Percentiles rank a stretch among this genome's conserved stretches.
These are phyloP conservation scores for Verticillium isaacii DNA, from an alignment of 2,329 filamentous ascomycete species.

Conservation along the genomic window DNA sequence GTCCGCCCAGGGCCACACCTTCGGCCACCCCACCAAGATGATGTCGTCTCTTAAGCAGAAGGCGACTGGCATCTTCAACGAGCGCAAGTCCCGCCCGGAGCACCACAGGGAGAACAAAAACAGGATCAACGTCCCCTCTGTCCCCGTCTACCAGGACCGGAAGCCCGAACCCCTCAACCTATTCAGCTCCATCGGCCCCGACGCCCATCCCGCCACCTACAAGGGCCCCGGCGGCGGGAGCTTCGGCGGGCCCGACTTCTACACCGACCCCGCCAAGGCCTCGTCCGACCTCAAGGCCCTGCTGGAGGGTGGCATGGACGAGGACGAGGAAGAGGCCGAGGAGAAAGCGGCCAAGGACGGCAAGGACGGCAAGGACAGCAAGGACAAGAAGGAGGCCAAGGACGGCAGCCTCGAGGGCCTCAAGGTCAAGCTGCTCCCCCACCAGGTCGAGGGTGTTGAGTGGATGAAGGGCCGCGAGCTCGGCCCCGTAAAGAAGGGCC, in stretches of 20 bases:
- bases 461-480: conserved; percentile 96
- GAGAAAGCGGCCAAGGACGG: conserved; percentile 20
- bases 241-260: conserved; percentile 46
- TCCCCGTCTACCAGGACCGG: conserved; percentile 41
- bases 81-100: conserved; percentile 50
- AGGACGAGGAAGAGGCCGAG: conserved; percentile 56
- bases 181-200: conserved; percentile 38
- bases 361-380: conserved; percentile 1
- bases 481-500: conserved; percentile 75
- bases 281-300: conserved; percentile 74
- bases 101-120: conserved; percentile 46
- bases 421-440: conserved; percentile 81
- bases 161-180: conserved; percentile 40
- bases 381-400: conserved; percentile 11
- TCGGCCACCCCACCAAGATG: conserved; percentile 36
- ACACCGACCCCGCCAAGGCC: conserved; percentile 67
- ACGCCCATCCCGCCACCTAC: conserved; percentile 24
- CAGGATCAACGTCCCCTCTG: conserved; percentile 40
- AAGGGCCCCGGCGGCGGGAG: conserved; percentile 16
- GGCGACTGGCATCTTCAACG: conserved; percentile 48
- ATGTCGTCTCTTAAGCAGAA: conserved; percentile 50
- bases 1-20: conserved; percentile 12
- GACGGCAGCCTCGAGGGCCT: conserved; percentile 67
- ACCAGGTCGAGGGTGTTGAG: conserved; percentile 87
- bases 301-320: conserved; percentile 77